Percentiles rank a stretch among this genome's conserved stretches.
Evolutionary conservation across 257 asterid genomes (phyloP).

Genomic region (Mentha longifolia): DNA sequence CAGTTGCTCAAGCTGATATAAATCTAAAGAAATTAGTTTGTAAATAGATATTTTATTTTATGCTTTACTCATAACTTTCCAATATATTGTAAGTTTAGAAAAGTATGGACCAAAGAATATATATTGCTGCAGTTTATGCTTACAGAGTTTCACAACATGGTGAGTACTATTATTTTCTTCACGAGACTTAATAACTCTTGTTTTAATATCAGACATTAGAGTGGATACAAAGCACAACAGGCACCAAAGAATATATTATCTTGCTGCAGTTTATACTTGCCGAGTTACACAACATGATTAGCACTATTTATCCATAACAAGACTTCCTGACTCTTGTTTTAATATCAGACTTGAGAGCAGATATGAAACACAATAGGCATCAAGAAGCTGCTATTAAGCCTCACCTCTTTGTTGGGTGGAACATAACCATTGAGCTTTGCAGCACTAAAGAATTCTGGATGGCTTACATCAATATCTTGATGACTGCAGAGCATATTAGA

Average conservation of each 20-base stretch:
- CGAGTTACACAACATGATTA: conserved; percentile 15
- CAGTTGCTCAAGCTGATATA: conserved; percentile 30
- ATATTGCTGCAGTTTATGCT: background rate
- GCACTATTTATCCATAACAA: conserved; percentile 1
- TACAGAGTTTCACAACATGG: conserved; percentile 16
- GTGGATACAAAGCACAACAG: conserved; percentile 18
- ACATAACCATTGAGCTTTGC: conserved; percentile 88
- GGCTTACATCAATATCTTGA: conserved; percentile 91
- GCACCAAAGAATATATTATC: conserved; percentile 12
- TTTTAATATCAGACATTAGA: conserved; percentile 3
- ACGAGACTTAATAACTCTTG: background rate
- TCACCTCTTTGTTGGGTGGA: conserved; percentile 94
- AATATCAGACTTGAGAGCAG: conserved; percentile 4
- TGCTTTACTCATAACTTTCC: background rate
- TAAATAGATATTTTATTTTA: background rate
- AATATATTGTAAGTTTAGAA: conserved; percentile 1
- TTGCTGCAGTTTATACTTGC: background rate
- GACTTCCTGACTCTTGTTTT: background rate
- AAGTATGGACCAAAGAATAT: conserved; percentile 9
- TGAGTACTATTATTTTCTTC: conserved; percentile 2
- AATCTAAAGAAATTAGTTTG: background rate
- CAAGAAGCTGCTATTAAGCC: conserved; percentile 25
- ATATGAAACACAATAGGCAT: conserved; percentile 18
- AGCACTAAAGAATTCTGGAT: conserved; percentile 85
- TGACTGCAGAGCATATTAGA: conserved; percentile 60